Evolutionary conservation across 2,329 filamentous ascomycete genomes (phyloP), one percentile per base, ranked within the genome.

Genomic region (Phyllosticta citrichinensis): DNA sequence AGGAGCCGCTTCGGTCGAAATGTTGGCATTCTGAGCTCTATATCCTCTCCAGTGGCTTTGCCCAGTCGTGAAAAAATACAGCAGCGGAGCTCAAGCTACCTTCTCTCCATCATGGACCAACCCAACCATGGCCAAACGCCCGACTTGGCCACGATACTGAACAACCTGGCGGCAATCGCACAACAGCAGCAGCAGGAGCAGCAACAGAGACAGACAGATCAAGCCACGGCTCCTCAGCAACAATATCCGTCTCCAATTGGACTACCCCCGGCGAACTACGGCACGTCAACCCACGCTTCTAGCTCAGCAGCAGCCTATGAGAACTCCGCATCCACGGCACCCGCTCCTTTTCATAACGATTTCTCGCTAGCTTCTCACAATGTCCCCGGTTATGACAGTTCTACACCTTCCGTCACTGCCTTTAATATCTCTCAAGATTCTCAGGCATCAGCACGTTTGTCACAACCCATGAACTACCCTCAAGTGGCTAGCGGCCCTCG

Each of bases 71-170:
- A 19, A n/a, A 8, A 47, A 47, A 17, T 4, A 47, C 40, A 8
- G 40, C 4, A 17, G 14, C n/a, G 2, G 12, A 47, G 17, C 40
- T 14, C 6, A 22, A 22, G 19, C 24, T 8, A n/a, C 17, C 52
- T 54, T 25, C 8, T 9, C 52, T 52, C 47, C 55, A 63, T n/a
- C 1, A 76, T 76, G 74, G 67, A 70, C 6, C 66, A 71, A 22
- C 64, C 67, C 10, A 40, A 55, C 33, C 61, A 65, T 25, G 56
- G 53, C 2, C 63, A 66, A 24, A 67, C 69, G 27, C 64, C 69
- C 40, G 70, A 74, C 57, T 62, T 75, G 14, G 71, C 67, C n/a
- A 62, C 69, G 14, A 73, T 75, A 33, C 65, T 74, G 19, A 64
- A 64, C 14, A 74, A 72, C 1, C 67, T 75, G 5, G 71, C 71